Evolutionary conservation across 148 eudicot species (phyloP).

Genomic region (Nepenthes gracilis): DNA sequence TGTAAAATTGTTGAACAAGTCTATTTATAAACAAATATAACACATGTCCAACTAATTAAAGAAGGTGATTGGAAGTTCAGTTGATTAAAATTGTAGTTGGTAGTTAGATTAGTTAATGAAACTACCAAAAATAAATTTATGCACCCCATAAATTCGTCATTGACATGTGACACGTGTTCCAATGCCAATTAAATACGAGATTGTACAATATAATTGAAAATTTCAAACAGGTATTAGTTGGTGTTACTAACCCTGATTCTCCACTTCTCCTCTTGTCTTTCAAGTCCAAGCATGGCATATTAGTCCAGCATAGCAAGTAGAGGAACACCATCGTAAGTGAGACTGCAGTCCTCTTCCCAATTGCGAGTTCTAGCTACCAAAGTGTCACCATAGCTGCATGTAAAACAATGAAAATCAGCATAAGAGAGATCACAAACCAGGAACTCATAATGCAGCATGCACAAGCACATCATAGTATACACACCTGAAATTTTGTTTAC

Average conservation of each 20-base stretch:
- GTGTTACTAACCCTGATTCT: slow-evolving; percentile 63
- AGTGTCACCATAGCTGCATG: slow-evolving; percentile 76
- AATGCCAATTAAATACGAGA: too few species aligned
- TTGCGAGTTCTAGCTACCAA: slow-evolving; percentile 81
- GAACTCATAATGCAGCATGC: background rate
- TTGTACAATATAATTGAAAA: too few species aligned
- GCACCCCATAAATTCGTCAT: too few species aligned
- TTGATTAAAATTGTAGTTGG: too few species aligned
- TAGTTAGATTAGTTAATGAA: too few species aligned
- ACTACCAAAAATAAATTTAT: too few species aligned
- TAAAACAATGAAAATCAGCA: background rate
- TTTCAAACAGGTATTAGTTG: too few species aligned
- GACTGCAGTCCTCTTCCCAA: slow-evolving; percentile 83
- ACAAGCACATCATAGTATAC: background rate
- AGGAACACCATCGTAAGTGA: slow-evolving; percentile 92
- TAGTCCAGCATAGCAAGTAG: slow-evolving; percentile 96
- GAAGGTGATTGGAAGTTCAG: too few species aligned
- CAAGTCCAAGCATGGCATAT: slow-evolving; percentile 89
- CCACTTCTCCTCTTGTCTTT: slow-evolving; percentile 93
- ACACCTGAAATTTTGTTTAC: slow-evolving; percentile 82
- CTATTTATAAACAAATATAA: too few species aligned
- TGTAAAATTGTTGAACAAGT: too few species aligned
- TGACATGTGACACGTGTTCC: too few species aligned
- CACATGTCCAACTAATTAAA: too few species aligned
- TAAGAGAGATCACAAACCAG: background rate